Evolutionary conservation across 352 stramenopile genomes (phyloP), one percentile per base, ranked within the genome.

Genomic region (Phytophthora sojae): DNA sequence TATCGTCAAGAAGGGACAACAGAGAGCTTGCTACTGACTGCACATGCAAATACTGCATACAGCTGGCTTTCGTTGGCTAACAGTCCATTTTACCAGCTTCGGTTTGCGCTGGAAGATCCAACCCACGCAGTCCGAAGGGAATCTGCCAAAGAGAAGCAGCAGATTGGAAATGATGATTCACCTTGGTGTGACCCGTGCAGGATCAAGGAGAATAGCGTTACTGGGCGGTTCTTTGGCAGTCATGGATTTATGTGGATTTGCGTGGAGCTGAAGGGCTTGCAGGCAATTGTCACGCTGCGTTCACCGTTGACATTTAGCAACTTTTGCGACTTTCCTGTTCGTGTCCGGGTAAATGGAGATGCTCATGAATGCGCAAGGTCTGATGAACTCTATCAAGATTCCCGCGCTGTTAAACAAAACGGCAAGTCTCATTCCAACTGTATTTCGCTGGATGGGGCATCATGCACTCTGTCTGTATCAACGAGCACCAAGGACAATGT

Each of bases 171-270:
- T 8, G 62, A 70, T 2, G 71, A 85, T 49, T 51, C 53, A 0
- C 21, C 51, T 14, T 94, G 86, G 86, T 92, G 78, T 30, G 87
- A 92, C 66, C 85, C 87, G 7, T 93, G 83, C 47, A 75, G 72
- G 49, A 82, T 93, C 35, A 89, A 88, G 42, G 81, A 88, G 4
- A 89, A 86, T 54, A 52, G 61, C 26, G 84, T 91, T 11, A 88
- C 78, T 26, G 85, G 83, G 17, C 77, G 86, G 25, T 90, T 83
- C 42, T 89, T 92, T 57, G 35, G 45, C 11, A 65, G 64, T 9
- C 57, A 64, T 17, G 88, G 88, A 5, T 92, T 92, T 62, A 62
- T 94, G 42, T 96, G 88, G 88, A 50, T 94, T 44, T 76, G 75
- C 25, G 82, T 94, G 6, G 76, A 90, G 52, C 63, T 89, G n/a